Evolutionary conservation across 176 grass and related monocot genomes (phyloP), one percentile per base, ranked within the genome.

Genomic region (Guadua angustifolia): DNA sequence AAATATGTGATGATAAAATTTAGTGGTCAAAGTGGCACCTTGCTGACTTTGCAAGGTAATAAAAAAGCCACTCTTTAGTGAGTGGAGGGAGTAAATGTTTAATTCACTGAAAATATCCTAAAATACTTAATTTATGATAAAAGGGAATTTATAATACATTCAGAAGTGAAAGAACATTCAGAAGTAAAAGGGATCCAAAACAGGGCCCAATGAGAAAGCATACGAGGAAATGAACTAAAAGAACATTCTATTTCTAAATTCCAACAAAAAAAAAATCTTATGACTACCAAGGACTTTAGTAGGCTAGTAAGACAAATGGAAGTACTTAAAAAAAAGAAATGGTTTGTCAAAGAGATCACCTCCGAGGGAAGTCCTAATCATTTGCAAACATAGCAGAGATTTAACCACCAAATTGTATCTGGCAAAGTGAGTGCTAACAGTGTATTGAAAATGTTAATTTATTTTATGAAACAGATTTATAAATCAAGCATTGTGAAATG

Each of bases 61-160:
- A 57, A 56, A n/a, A 59, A 59, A 0, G 21, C 9, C 7, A 43
- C n/a, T 16, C 35, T 26, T 36, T 75, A 75, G 19, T 35, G 53
- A 42, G 19, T 39, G 21, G 35, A 76, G 35, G 52, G 12, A 25
- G n/a, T 51, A 62, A 52, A 79, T 8, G 19, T 56, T 39, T 21
- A 50, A 2, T 53, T 83, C 51, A 35, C 33, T 19, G 21, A 58
- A 58, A 69, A 40, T 80, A 73, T 80, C 24, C 16, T 69, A 59
- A 57, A 79, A 69, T 71, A 18, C 45, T 68, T 26, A 47, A 58
- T 35, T 64, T 38, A 51, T 49, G 16, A 29, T 46, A 26, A 84
- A 58, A 66, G 38, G 63, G 5, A 59, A 38, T 22, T 62, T 16
- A 4, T 29, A 53, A 42, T 24, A 42, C 45, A 71, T 78, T 53